A percentile compares a stretch with the other conserved stretches of the same genome.
These are phyloP conservation scores for Globisporangium cylindrosporum DNA, from an alignment of 352 stramenopile genomes.

Conservation along the genomic window DNA sequence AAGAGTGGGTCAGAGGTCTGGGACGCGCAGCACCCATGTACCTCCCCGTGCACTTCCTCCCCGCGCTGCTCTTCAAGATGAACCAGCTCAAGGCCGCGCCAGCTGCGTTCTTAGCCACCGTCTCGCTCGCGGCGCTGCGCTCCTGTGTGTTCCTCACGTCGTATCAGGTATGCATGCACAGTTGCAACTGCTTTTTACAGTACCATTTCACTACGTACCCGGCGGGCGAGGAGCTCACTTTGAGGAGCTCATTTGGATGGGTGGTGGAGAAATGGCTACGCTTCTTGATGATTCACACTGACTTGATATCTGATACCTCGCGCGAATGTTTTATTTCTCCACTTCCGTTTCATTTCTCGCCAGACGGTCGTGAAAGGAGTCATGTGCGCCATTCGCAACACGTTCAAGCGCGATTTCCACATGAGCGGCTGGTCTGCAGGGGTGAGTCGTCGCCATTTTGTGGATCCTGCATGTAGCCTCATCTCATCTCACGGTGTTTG, in stretches of 20 bases:
- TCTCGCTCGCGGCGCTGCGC: conserved; percentile 7
- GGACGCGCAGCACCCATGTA: conserved; percentile 73
- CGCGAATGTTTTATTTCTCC: not conserved
- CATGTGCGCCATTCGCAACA: conserved; percentile 67
- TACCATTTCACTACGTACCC: not conserved
- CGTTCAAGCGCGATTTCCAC: conserved; percentile 55
- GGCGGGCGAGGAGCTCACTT: not conserved
- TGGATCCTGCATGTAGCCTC: not conserved
- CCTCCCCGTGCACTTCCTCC: conserved; percentile 71
- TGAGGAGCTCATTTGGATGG: not conserved
- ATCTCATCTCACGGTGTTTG: not conserved
- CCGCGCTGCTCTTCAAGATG: conserved; percentile 55
- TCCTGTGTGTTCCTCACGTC: conserved; percentile 23
- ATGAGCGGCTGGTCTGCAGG: conserved; percentile 41
- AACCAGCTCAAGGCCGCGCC: conserved; percentile 8
- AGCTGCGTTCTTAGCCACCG: not conserved
- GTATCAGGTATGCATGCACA: conserved; percentile 50
- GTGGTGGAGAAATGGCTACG: conserved; percentile 1
- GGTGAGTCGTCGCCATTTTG: conserved; percentile 23
- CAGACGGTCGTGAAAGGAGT: conserved; percentile 69
- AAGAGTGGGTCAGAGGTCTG: conserved; percentile 67
- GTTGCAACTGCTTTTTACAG: not conserved
- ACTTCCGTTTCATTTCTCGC: not conserved
- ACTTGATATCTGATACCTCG: not conserved
- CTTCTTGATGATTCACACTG: conserved; percentile 1